Percentiles rank a stretch among this genome's conserved stretches.
Evolutionary conservation across 192 early-diverging fungal species (phyloP).

Genomic region (Funneliformis mosseae): DNA sequence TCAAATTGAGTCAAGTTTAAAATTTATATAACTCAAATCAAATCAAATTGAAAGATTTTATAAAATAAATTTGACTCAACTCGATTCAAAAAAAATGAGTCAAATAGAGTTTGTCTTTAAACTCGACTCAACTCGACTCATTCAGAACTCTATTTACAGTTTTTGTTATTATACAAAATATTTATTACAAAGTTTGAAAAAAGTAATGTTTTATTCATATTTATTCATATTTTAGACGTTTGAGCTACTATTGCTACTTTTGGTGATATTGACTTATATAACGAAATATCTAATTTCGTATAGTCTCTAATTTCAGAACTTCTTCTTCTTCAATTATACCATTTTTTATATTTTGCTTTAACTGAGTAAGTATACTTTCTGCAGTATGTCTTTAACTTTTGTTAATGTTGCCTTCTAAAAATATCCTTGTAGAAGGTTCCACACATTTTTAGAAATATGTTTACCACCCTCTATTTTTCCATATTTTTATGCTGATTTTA

Average conservation of each 20-base stretch:
- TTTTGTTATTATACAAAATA: too few relatives aligned
- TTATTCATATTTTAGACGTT: neutral
- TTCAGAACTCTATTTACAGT: too few relatives aligned
- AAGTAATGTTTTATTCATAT: neutral
- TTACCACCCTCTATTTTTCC: neutral
- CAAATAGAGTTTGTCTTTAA: too few relatives aligned
- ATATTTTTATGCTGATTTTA: neutral
- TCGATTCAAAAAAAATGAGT: too few relatives aligned
- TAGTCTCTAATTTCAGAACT: neutral
- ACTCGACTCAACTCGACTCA: too few relatives aligned
- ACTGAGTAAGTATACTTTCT: neutral
- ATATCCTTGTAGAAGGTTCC: neutral
- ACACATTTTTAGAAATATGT: neutral
- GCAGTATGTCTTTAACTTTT: too few relatives aligned
- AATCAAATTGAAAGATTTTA: too few relatives aligned
- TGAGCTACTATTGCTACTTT: neutral
- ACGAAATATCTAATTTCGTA: neutral
- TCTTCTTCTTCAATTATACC: neutral
- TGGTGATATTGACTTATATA: neutral
- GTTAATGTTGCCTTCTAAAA: too few relatives aligned
- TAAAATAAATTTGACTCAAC: too few relatives aligned
- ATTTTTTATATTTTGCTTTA: neutral
- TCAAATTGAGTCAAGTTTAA: too few relatives aligned
- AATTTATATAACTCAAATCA: too few relatives aligned
- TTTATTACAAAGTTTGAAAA: too few relatives aligned